Percentiles rank a stretch among this genome's conserved stretches.
Conservation (phyloP, 257 asterid genomes). For the Jaltomata sinuosa region DNA sequence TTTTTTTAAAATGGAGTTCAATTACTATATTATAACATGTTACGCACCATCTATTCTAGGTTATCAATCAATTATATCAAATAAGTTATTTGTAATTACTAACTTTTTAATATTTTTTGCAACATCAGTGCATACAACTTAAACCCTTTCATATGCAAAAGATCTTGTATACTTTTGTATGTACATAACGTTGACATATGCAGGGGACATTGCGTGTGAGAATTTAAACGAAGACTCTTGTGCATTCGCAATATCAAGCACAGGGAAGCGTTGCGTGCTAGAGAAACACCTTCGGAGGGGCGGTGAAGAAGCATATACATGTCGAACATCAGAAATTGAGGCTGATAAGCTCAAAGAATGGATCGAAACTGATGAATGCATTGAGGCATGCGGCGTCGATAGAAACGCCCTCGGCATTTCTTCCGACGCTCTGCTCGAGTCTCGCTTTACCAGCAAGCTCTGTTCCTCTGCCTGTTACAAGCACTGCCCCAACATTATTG, state of each 20-base stretch:
- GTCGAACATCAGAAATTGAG: slow-evolving; percentile 52
- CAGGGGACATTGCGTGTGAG: slow-evolving; percentile 53
- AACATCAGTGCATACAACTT: no score
- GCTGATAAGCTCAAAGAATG: slow-evolving; percentile 34
- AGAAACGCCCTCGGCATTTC: slow-evolving; percentile 69
- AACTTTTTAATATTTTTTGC: no score
- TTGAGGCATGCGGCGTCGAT: slow-evolving; percentile 50
- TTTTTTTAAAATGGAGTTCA: no score
- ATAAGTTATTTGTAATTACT: no score
- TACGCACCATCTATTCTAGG: no score
- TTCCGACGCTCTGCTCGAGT: slow-evolving; percentile 59
- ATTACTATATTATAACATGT: no score
- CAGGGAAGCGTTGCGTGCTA: slow-evolving; percentile 64
- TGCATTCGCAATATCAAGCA: slow-evolving; percentile 46
- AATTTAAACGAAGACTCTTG: slow-evolving; percentile 38
- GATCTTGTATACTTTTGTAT: no score
- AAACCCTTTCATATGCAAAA: no score
- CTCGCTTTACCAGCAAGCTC: slow-evolving; percentile 38
- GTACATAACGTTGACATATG: not conserved
- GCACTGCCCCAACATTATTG: slow-evolving; percentile 57
- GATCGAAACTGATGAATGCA: slow-evolving; percentile 62
- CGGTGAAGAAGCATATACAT: slow-evolving; percentile 36
- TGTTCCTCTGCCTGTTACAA: slow-evolving; percentile 57
- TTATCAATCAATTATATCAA: no score
- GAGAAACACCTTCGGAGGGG: slow-evolving; percentile 45